Base-by-base conservation (phyloP, 768 basidiomycete genomes). In the Hericium coralloides region DNA sequence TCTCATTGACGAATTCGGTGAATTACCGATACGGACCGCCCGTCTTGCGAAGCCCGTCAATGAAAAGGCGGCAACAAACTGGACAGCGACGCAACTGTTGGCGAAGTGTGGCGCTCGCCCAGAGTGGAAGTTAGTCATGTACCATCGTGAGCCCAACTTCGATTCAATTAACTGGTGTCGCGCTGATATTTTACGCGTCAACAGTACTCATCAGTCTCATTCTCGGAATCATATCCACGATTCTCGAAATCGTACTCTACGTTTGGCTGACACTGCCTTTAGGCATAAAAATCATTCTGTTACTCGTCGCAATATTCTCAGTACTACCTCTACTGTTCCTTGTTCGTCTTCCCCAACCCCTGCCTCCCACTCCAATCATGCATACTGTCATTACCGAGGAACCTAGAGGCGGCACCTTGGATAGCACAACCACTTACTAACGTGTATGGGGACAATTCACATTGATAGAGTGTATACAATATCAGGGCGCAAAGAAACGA, bases 1-100 rank as follows among this genome's bases (percentile, higher is more conserved):
- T 5, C 60, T 61, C 50, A 61, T 51, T 12, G 53, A 52, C 20
- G 56, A 55, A n/a, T 57, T 59, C 10, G 58, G 58, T 18, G 52
- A 59, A 17, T 20, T 59, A 10, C 55, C 60, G n/a, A 36, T 52
- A 43, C 41, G 10, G 53, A 59, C 17, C 31, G 56, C 26, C 43
- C 18, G 47, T 49, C 50, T 41, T 50, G 20, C 20, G 12, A 54
- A 60, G 37, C 10, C 12, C 38, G 20, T 17, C 51, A 51, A 31
- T 36, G 12, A n/a, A 15, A 20, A 49, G 7, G 12, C 2, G 5
- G 18, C 37, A 37, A 38, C 38, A 12, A 20, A 12, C 17, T 12
- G 15, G 48, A 49, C 12, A 4, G 20, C 48, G 48, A 17, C n/a
- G 2, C 12, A 18, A 25, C 48, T 49, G 2, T 25, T 49, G 23